Evolutionary conservation across 139 green algal genomes (phyloP).

Genomic region (Chlamydomonas sp.): DNA sequence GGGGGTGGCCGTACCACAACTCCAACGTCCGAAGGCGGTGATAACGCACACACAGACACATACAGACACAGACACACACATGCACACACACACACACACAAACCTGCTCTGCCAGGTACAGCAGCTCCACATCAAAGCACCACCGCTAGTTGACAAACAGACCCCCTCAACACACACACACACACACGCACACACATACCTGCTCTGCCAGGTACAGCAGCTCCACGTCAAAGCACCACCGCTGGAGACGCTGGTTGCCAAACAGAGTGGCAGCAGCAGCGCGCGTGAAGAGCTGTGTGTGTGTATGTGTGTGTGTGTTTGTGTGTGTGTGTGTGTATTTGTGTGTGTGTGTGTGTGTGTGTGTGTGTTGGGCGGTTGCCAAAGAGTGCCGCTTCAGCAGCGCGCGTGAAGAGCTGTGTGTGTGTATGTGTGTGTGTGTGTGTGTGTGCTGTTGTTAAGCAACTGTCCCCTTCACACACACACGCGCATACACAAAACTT

Average conservation of each 20-base stretch:
- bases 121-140: conserved; percentile 97
- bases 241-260: conserved; percentile 81
- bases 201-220: conserved; percentile 73
- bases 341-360: too few species aligned
- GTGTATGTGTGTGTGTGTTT: too few species aligned
- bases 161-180: conserved; percentile 26
- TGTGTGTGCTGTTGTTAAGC: too few species aligned
- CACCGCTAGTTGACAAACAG: conserved; percentile 88
- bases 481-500: too few species aligned
- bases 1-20: not conserved
- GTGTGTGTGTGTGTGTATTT: too few species aligned
- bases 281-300: conserved; percentile 68
- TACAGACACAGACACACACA: not conserved
- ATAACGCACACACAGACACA: not conserved
- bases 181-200: conserved; percentile 57
- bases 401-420: conserved; percentile 68
- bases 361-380: too few species aligned
- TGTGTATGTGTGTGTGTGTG: too few species aligned
- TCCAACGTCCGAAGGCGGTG: too few species aligned
- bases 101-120: conserved; percentile 72
- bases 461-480: too few species aligned
- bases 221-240: conserved; percentile 98
- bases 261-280: conserved; percentile 65
- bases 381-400: conserved; percentile 65
- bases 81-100: conserved; percentile 53